These are phyloP conservation scores for Ustilago xerochloae DNA, from an alignment of 1,284 basidiomycete genomes.

Conservation along the genomic window DNA sequence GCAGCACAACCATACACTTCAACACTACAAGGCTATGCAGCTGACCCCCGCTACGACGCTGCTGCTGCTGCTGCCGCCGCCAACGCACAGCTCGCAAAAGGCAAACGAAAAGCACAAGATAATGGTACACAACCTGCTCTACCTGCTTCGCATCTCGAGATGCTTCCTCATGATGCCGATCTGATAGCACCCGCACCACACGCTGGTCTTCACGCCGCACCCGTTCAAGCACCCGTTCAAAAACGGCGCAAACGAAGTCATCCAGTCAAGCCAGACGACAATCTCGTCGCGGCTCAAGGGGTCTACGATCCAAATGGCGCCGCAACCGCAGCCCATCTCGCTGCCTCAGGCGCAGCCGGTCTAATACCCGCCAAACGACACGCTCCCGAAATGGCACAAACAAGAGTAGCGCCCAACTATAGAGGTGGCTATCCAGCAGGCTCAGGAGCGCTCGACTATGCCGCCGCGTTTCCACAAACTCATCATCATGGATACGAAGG, in stretches of 20 bases:
- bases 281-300: constrained; percentile 9
- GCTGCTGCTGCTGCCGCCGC: too few species aligned
- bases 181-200: constrained; percentile 44
- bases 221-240: constrained; percentile 13
- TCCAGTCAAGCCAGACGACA: constrained; percentile 31
- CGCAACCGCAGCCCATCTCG: constrained; percentile 20
- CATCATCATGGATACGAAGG: constrained; percentile 43
- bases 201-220: constrained; percentile 1
- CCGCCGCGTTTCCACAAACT: constrained; percentile 22
- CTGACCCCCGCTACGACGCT: constrained; percentile 32
- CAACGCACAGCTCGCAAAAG: constrained; percentile 30
- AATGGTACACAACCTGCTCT: constrained; percentile 6
- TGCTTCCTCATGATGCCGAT: constrained; percentile 49
- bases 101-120: constrained; percentile 50
- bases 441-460: constrained; percentile 41
- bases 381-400: constrained; percentile 31
- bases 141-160: constrained; percentile 23
- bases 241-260: constrained; percentile 50
- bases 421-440: constrained; percentile 50
- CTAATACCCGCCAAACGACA: constrained; percentile 26
- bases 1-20: constrained; percentile 17
- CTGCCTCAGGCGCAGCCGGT: constrained; percentile 26
- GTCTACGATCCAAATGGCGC: constrained; percentile 18
- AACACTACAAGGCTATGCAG: constrained; percentile 16
- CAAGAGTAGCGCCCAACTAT: constrained; percentile 41